Evolutionary conservation across 2,329 filamentous ascomycete genomes (phyloP), one percentile per base, ranked within the genome.

Genomic region (Phialophora expanda): DNA sequence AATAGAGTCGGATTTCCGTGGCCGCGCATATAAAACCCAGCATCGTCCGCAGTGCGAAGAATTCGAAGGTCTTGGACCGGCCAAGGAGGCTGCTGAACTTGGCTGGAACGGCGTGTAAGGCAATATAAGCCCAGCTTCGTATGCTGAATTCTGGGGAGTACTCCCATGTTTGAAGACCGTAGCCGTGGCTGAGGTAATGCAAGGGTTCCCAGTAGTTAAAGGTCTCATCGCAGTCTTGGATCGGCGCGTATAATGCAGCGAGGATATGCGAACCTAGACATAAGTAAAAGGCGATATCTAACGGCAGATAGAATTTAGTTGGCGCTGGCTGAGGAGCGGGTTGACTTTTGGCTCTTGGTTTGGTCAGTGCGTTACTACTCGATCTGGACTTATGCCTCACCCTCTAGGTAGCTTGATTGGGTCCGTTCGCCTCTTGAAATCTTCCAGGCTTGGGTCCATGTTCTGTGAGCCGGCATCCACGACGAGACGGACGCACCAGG

Each of bases 161-260:
- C 78, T 99, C 95, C 95, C 95, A 99, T 0, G 95, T 99, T 81
- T 99, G 93, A 58, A 97, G 84, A 46, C 94, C 95, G 75, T 96
- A 94, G 73, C 92, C 91, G 81, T 97, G 93, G 66, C 88, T 90
- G 30, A 99, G 85, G 78, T 97, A 99, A 78, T 99, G 95, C 0
- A 93, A 88, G 0, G 95, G 94, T 74, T 99, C 95, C 93, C 94
- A 99, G 82, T 97, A 99, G 78, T 99, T 99, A 85, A 96, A 99
- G 11, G 94, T 94, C 81, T 99, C 95, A 74, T 99, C 95, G 76
- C 95, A 99, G 78, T 99, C 95, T 77, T 97, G 93, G 70, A 99
- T 97, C 0, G 95, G 95, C 1, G 93, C 89, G 76, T 89, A 94
- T 34, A 90, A 74, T 11, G 94, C 95, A 6, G 94, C 91, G 24